These are phyloP conservation scores for Talaromyces marneffei DNA, from an alignment of 2,329 filamentous ascomycete species.

Conservation along the genomic window DNA sequence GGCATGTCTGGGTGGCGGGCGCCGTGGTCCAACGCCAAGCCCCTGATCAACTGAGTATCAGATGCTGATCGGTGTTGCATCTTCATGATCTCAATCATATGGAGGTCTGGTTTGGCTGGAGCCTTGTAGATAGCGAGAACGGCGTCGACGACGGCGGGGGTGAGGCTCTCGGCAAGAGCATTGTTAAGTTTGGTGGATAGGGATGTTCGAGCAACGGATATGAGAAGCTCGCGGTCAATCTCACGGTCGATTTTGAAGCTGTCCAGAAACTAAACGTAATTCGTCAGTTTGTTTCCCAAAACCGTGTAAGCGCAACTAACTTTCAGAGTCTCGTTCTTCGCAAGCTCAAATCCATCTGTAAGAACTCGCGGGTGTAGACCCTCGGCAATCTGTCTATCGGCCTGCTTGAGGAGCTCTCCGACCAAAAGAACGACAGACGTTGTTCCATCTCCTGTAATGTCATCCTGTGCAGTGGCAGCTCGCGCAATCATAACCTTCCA, in stretches of 20 bases:
- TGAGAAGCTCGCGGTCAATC: conserved; percentile 86
- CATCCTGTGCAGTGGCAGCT: conserved; percentile 93
- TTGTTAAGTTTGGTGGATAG: conserved; percentile 92
- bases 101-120: conserved; percentile 86
- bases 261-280: conserved; percentile 68
- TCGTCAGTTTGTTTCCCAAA: neutral
- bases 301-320: conserved; percentile 39
- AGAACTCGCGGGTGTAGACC: conserved; percentile 95
- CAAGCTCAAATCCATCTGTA: conserved; percentile 95
- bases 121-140: conserved; percentile 90
- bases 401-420: conserved; percentile 95
- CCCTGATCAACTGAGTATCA: conserved; percentile 91
- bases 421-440: conserved; percentile 94
- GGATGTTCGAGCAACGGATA: conserved; percentile 89
- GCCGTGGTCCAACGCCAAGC: conserved; percentile 88
- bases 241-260: conserved; percentile 82
- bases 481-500: conserved; percentile 60
- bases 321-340: conserved; percentile 86
- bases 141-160: conserved; percentile 90
- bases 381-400: conserved; percentile 90
- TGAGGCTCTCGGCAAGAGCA: conserved; percentile 82
- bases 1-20: conserved; percentile 98
- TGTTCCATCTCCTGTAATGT: conserved; percentile 96
- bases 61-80: conserved; percentile 98
- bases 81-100: conserved; percentile 99